phyloP scores from a whole-genome alignment of 106 monocot species.

The Dioscorea alata region DNA sequence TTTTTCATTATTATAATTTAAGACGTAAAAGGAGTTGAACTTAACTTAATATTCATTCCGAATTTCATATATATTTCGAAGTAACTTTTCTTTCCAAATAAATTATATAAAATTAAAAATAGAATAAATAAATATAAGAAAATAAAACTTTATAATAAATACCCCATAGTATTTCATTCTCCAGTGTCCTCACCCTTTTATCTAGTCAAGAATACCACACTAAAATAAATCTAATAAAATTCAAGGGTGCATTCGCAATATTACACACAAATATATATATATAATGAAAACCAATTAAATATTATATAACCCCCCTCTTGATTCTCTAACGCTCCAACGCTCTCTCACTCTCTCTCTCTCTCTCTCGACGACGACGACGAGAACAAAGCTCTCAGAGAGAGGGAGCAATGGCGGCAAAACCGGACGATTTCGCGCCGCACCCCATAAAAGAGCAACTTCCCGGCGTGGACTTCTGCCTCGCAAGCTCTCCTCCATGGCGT shows the following conservation, averaged over 20 bases:
- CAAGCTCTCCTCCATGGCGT: constrained; percentile 68
- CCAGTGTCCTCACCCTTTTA: too few species aligned
- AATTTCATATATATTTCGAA: too few species aligned
- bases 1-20: too few species aligned
- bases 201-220: too few species aligned
- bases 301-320: not conserved
- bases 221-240: too few species aligned
- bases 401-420: constrained; percentile 21
- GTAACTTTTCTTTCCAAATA: too few species aligned
- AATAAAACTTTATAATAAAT: too few species aligned
- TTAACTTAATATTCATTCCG: too few species aligned
- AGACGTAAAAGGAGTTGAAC: too few species aligned
- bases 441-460: constrained; percentile 50
- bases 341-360: not conserved
- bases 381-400: not conserved
- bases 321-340: not conserved
- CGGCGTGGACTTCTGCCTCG: constrained; percentile 71
- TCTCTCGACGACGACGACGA: not conserved
- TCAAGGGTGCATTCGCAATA: not conserved
- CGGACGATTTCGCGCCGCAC: constrained; percentile 42
- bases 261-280: not conserved
- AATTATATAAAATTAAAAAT: too few species aligned
- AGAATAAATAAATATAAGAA: too few species aligned
- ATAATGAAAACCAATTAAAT: not conserved
- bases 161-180: too few species aligned